Conservation (phyloP, 192 early-diverging fungal species). For the Backusella mclennaniae region DNA sequence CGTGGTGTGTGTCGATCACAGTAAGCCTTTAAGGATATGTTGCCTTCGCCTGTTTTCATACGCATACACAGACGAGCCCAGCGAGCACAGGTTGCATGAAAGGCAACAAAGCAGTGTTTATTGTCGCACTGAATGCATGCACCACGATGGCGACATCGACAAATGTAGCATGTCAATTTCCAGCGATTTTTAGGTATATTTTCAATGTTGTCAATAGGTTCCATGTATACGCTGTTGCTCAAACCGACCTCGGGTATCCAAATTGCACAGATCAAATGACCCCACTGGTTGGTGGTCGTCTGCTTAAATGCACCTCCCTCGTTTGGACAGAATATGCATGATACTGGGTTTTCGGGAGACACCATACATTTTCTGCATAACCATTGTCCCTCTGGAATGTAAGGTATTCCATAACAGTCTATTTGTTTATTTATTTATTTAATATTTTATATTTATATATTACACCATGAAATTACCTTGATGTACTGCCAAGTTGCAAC, state of each 20-base stretch:
- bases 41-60: conserved; percentile 56
- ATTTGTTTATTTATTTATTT: neutral
- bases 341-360: conserved; percentile 83
- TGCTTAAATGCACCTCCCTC: conserved; percentile 96
- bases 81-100: conserved; percentile 92
- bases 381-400: conserved; percentile 99
- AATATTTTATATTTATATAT: neutral
- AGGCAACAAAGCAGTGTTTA: conserved; percentile 85
- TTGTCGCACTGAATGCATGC: conserved; percentile 96
- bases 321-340: conserved; percentile 92
- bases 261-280: conserved; percentile 91
- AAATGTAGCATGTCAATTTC: conserved; percentile 87
- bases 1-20: conserved; percentile 92
- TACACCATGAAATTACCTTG: conserved; percentile 59
- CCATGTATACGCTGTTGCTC: conserved; percentile 93
- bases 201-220: conserved; percentile 93
- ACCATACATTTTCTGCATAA: conserved; percentile 97
- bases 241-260: conserved; percentile 96
- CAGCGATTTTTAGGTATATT: conserved; percentile 88
- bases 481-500: conserved; percentile 98
- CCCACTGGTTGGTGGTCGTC: conserved; percentile 92
- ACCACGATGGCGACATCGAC: conserved; percentile 68
- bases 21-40: conserved; percentile 63
- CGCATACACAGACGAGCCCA: conserved; percentile 87
- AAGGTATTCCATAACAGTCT: conserved; percentile 99